Conservation (phyloP, 148 eudicot genomes). For the Mesembryanthemum crystallinum region DNA sequence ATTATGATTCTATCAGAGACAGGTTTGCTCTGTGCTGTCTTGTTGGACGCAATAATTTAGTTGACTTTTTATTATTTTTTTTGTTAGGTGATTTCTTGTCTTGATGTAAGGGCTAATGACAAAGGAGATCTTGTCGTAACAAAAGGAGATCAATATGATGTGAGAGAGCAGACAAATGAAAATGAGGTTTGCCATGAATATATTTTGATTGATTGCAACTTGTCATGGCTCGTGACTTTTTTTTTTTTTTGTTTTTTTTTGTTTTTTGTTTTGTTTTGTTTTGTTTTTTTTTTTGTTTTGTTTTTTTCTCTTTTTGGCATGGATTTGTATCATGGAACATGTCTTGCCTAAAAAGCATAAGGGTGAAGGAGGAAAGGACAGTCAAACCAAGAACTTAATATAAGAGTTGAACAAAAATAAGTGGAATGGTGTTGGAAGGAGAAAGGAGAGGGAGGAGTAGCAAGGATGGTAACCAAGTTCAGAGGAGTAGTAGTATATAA, state of each 20-base stretch:
- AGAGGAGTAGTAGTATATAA: not conserved
- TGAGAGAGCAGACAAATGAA: constrained; percentile 72
- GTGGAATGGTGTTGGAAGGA: not conserved
- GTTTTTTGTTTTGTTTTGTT: not conserved
- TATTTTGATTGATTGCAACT: not conserved
- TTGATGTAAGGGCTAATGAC: constrained; percentile 96
- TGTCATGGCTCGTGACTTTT: not conserved
- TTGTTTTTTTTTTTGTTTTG: not conserved
- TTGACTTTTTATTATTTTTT: not conserved
- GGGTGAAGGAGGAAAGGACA: not conserved
- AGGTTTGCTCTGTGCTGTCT: no score
- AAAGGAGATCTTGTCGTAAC: constrained; percentile 97
- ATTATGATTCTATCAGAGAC: no score
- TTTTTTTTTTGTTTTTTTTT: not conserved
- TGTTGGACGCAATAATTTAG: not conserved
- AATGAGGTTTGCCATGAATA: constrained; percentile 58
- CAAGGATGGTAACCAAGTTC: not conserved
- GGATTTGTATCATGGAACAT: not conserved
- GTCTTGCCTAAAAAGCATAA: not conserved
- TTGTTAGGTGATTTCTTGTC: constrained; percentile 93
- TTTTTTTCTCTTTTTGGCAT: no score
- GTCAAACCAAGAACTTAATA: not conserved
- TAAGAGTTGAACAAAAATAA: not conserved
- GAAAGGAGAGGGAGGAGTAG: not conserved
- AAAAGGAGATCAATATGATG: constrained; percentile 99